Percentiles rank a stretch among this genome's conserved stretches.
These are phyloP conservation scores for Chenopodium berlandieri DNA, from an alignment of 148 eudicot species.

Conservation along the genomic window DNA sequence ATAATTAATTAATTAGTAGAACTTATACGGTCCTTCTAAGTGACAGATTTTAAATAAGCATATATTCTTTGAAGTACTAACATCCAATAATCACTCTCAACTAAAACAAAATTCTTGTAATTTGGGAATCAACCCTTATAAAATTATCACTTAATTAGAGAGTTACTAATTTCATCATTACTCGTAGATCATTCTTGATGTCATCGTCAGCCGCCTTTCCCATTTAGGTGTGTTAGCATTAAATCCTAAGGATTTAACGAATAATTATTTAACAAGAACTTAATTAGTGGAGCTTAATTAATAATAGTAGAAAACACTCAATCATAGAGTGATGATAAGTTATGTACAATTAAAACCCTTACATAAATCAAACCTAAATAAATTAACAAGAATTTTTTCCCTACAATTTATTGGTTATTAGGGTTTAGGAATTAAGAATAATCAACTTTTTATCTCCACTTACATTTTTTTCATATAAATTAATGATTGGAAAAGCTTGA, in stretches of 20 bases:
- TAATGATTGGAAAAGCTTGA: conserved; percentile 18
- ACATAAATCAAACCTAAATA: background rate
- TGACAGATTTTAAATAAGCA: conserved; percentile 21
- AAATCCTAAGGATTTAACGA: background rate
- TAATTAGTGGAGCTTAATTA: conserved; percentile 19
- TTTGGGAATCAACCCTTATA: background rate
- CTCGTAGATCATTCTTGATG: conserved; percentile 19
- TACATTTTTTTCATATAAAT: conserved; percentile 20
- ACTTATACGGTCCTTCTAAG: conserved; percentile 14
- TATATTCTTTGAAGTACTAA: conserved; percentile 17
- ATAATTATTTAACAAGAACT: conserved; percentile 7
- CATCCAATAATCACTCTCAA: conserved; percentile 28
- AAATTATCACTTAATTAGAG: conserved; percentile 15
- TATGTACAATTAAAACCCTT: background rate
- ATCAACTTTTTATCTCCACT: conserved; percentile 34
- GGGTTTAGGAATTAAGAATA: conserved; percentile 32
- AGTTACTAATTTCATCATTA: conserved; percentile 11
- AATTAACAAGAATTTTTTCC: background rate
- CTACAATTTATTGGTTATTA: background rate
- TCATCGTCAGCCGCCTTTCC: conserved; percentile 26
- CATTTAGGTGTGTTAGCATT: conserved; percentile 9
- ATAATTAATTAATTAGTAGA: background rate
- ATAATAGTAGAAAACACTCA: conserved; percentile 23
- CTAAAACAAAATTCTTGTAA: conserved; percentile 3
- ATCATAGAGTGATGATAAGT: conserved; percentile 19